phyloP scores from a whole-genome alignment of 805 yeast genomes.

The Lipomyces starkeyi region DNA sequence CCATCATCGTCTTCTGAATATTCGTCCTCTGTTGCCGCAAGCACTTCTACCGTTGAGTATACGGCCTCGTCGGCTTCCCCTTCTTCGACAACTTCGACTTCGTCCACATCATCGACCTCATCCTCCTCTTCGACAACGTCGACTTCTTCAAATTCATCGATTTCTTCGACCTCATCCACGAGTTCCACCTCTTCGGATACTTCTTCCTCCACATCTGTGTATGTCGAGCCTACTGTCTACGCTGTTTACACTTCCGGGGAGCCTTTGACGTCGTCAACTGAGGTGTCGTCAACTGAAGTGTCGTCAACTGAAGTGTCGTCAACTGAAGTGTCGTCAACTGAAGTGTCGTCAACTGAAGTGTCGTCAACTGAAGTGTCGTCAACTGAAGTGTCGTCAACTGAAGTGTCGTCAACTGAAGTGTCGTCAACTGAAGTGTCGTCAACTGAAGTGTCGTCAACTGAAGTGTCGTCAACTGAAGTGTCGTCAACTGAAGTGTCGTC shows the following conservation, averaged over 20 bases:
- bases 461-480: neutral
- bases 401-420: neutral
- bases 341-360: neutral
- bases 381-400: neutral
- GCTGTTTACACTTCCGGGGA: neutral
- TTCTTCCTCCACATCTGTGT: conserved; percentile 5
- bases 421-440: neutral
- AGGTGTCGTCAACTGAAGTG: no score
- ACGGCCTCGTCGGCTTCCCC: conserved; percentile 2
- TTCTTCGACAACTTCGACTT: neutral
- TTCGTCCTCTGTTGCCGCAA: neutral
- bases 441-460: neutral
- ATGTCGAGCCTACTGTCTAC: neutral
- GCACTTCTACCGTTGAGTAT: conserved; percentile 5
- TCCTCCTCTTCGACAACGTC: conserved; percentile 12
- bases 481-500: neutral
- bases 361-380: neutral
- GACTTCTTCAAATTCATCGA: neutral
- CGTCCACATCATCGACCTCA: conserved; percentile 6
- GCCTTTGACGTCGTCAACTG: neutral
- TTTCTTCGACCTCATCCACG: neutral
- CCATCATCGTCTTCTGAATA: neutral
- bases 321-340: neutral
- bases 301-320: neutral
- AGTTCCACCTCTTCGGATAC: conserved; percentile 13